Evolutionary conservation across 345 rosid species (phyloP).

Genomic region (Erodium maritimum): DNA sequence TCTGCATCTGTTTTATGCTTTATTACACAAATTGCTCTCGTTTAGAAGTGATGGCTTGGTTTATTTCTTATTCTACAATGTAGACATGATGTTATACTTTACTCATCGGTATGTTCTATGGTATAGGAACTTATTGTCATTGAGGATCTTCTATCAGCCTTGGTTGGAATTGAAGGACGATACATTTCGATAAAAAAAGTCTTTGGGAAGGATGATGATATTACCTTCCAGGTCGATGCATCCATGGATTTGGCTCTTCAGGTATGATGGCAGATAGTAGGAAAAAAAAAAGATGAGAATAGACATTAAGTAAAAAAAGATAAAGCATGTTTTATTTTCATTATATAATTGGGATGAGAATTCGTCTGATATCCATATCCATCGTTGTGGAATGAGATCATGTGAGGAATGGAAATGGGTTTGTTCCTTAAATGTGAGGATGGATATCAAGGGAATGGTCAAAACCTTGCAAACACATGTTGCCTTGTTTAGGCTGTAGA

Average conservation of each 20-base stretch:
- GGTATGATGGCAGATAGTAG: slow-evolving; percentile 24
- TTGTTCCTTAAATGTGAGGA: neutral
- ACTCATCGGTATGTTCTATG: slow-evolving; percentile 4
- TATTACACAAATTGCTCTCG: neutral
- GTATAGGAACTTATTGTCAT: slow-evolving; percentile 79
- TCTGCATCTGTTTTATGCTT: neutral
- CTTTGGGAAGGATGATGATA: slow-evolving; percentile 45
- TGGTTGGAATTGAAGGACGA: slow-evolving; percentile 93
- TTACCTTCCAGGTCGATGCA: slow-evolving; percentile 68
- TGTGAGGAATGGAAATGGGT: neutral
- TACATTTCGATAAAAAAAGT: slow-evolving; percentile 62
- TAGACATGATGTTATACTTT: neutral
- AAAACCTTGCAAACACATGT: neutral
- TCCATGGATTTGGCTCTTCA: slow-evolving; percentile 92
- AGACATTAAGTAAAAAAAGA: neutral
- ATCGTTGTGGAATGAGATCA: neutral
- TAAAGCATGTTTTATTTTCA: neutral
- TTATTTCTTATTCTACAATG: neutral
- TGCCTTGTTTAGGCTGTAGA: neutral
- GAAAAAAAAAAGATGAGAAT: neutral
- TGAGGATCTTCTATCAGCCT: slow-evolving; percentile 78
- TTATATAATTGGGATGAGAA: neutral
- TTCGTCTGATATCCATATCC: neutral
- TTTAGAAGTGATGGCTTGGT: neutral
- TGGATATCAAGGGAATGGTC: neutral